phyloP scores from a whole-genome alignment of 2,329 filamentous ascomycete genomes.

The Hymenoscyphus scutula region DNA sequence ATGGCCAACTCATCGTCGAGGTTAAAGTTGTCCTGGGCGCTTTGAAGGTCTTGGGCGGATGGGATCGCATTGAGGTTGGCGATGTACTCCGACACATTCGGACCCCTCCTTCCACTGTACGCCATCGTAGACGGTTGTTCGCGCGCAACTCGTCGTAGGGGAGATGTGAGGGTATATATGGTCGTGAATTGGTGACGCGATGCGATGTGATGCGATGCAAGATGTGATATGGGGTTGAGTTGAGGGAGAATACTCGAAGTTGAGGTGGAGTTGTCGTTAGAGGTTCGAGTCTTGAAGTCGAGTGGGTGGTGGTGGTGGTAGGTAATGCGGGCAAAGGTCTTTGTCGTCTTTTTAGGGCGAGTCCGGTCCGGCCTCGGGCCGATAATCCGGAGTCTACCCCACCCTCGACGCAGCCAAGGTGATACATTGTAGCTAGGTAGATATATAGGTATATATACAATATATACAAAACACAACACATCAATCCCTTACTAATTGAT shows the following conservation, averaged over 20 bases:
- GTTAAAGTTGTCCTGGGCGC: slow-evolving; percentile 53
- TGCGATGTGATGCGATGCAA: slow-evolving; percentile 1
- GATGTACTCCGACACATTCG: slow-evolving; percentile 88
- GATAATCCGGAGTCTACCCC: no score
- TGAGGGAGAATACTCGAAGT: slow-evolving; percentile 1
- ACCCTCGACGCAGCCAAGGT: no score
- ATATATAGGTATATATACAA: no score
- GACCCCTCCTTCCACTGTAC: slow-evolving; percentile 73
- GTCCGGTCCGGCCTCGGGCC: no score
- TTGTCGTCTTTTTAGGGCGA: slow-evolving; percentile 1
- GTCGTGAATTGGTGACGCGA: background rate
- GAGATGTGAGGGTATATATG: background rate
- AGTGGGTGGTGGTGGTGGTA: background rate
- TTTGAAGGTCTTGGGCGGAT: slow-evolving; percentile 58
- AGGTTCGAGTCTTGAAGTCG: background rate
- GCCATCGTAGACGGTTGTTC: slow-evolving; percentile 45
- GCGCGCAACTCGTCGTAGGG: slow-evolving; percentile 6
- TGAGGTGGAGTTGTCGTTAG: background rate
- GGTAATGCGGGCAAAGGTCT: background rate
- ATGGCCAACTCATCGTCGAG: slow-evolving; percentile 72
- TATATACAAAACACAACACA: slow-evolving; percentile 6
- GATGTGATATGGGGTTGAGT: background rate
- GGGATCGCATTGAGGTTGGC: slow-evolving; percentile 76
- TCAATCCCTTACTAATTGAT: slow-evolving; percentile 23
- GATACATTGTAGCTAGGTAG: no score